Evolutionary conservation across 805 yeast genomes (phyloP), one percentile per base, ranked within the genome.

Genomic region (Lipomyces oligophaga): DNA sequence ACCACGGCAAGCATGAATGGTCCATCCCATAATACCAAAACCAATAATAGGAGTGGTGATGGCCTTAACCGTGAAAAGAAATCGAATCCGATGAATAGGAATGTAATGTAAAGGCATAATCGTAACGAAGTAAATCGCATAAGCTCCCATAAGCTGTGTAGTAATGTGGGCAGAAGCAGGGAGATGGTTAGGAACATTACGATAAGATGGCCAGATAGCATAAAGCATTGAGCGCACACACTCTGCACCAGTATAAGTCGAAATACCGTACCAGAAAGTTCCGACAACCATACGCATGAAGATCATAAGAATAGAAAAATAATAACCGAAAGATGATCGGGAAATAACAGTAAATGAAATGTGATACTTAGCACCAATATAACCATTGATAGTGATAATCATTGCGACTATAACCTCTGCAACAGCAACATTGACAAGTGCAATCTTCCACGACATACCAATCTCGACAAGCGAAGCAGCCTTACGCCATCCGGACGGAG

Each of bases 281-380:
- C 88, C 83, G 86, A 88, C 82, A 6, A 84, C 89, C 34, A 85
- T 90, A 67, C 97, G 78, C 67, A 88, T 87, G 46, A 87, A 60
- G 39, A 88, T 80, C 4, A 47, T 47, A 33, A 54, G 45, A 95
- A 95, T 95, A 94, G 89, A 49, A 83, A 69, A 0, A 89, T 81
- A 41, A 40, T 49, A 72, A 49, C 97, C 97, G 67, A 89, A 88
- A 1, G 94, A 77, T 0, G 90, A 76, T 55, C 97, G 73, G 34
- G 81, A 77, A 6, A 84, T 75, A 7, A 87, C 88, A 1, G 96
- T 96, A 73, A 87, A 88, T 0, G 93, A 77, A 44, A 85, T 71
- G 62, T 88, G 96, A 61, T 87, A 85, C 54, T 76, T 76, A 15
- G 87, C 74, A 57, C 96, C 96, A 42, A 85, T 75, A 59, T 94